Conservation (phyloP, 192 early-diverging fungal species). For the Linnemannia hyalina region DNA sequence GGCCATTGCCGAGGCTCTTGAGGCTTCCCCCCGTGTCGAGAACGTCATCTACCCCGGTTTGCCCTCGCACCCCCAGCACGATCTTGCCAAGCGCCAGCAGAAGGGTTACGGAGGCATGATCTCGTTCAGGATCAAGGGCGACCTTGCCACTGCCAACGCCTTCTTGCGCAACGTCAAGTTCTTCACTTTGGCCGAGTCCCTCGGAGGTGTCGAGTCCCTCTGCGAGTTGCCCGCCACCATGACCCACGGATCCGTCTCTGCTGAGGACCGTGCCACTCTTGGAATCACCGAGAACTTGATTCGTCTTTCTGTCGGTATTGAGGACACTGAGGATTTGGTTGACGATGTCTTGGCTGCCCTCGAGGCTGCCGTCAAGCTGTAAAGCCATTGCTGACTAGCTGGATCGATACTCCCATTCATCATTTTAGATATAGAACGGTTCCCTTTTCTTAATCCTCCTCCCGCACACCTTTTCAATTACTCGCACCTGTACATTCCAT, state of each 20-base stretch:
- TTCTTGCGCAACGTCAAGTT: constrained; percentile 85
- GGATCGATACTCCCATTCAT: neutral
- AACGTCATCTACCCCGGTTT: constrained; percentile 96
- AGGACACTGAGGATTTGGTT: constrained; percentile 88
- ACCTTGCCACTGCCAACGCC: constrained; percentile 81
- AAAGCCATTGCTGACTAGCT: constrained; percentile 4
- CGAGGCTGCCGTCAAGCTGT: constrained; percentile 49
- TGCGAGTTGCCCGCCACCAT: constrained; percentile 95
- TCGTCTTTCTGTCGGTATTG: constrained; percentile 93
- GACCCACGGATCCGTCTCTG: constrained; percentile 93
- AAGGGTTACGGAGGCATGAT: constrained; percentile 98
- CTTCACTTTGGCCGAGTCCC: constrained; percentile 96
- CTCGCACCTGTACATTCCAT: constrained; percentile 10
- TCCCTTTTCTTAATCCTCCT: neutral
- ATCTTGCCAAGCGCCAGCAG: constrained; percentile 89
- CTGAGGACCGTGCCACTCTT: constrained; percentile 85
- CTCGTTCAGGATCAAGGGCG: constrained; percentile 91
- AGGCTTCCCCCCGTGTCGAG: constrained; percentile 77
- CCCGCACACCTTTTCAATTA: neutral
- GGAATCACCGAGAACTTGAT: constrained; percentile 96
- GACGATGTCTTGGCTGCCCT: constrained; percentile 44
- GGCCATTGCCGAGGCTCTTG: constrained; percentile 84
- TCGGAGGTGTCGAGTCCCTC: constrained; percentile 96
- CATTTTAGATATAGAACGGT: neutral
- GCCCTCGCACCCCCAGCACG: constrained; percentile 91